Base-by-base conservation (phyloP, 2,329 filamentous ascomycete species). In the Monosporascus sp. region DNA sequence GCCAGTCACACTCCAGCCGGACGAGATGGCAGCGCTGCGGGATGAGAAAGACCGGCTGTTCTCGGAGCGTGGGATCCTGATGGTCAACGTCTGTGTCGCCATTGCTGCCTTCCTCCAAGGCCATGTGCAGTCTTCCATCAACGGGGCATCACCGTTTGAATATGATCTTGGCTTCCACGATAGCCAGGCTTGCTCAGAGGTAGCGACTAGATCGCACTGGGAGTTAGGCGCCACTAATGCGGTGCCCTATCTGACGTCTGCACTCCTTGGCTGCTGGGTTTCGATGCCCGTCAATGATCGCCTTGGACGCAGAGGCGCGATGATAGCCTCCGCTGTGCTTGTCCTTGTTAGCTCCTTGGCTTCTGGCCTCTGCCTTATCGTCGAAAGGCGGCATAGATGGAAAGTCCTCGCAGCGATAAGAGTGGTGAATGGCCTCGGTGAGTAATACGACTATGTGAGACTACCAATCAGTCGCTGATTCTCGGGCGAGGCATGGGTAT, bases 61-160 rank as follows among this genome's bases (percentile, higher is more conserved):
- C 43, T 69, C 67, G 17, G 69, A 73, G 44, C 62, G 56, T 38
- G 68, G 70, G 5, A 73, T 72, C 65, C 52, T 62, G 17, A 62
- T 67, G 14, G 69, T 73, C 49, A 68, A 71, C 43, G 46, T 67
- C 24, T 73, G 70, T 2, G 71, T 74, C 19, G 71, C 70, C 8
- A 58, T 73, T 7, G 71, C 71, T 1, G 71, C 71, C 0, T 66
- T 73, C 37, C 58, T 73, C 0, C 71, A 73, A 58, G 70, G 70
- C 11, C 70, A 71, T 41, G 70, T 73, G 5, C 71, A 73, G 51
- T 70, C 69, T 3, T 72, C 70, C 11, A 67, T 73, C 52, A 73
- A 72, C 52, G 67, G 68, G 17, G 68, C 70, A 1, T 66, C 66
- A 11, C 43, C 43, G 14, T 46, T 26, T 19, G 43, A 46, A 46